Percentiles rank a stretch among this genome's conserved stretches.
These are phyloP conservation scores for Euphrasia arctica DNA, from an alignment of 305 asterid species.

Conservation along the genomic window DNA sequence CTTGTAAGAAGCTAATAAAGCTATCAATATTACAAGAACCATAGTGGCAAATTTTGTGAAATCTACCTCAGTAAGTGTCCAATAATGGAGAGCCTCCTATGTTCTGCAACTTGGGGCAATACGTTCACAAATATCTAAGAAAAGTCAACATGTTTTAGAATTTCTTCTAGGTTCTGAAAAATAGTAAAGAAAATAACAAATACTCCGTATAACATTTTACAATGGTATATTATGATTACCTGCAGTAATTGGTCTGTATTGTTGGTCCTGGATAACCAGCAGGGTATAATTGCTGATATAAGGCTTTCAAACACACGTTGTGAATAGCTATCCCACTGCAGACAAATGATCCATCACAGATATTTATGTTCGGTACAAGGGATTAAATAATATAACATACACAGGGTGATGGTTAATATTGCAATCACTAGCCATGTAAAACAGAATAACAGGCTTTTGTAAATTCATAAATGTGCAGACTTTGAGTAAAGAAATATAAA, in stretches of 20 bases:
- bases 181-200: slow-evolving; percentile 9
- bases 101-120: slow-evolving; percentile 72
- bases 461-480: neutral
- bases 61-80: slow-evolving; percentile 66
- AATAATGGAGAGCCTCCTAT: slow-evolving; percentile 61
- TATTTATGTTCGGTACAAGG: slow-evolving; percentile 4
- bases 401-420: neutral
- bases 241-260: slow-evolving; percentile 63
- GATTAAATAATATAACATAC: slow-evolving; percentile 6
- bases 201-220: neutral
- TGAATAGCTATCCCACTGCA: slow-evolving; percentile 88
- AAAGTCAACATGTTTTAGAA: slow-evolving; percentile 23
- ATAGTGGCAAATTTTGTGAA: slow-evolving; percentile 15
- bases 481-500: neutral
- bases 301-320: slow-evolving; percentile 80
- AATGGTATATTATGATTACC: slow-evolving; percentile 40
- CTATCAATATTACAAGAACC: slow-evolving; percentile 10
- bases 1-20: slow-evolving; percentile 29
- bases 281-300: slow-evolving; percentile 76
- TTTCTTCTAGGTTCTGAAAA: slow-evolving; percentile 6
- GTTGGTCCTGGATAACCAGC: slow-evolving; percentile 69
- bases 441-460: slow-evolving; percentile 4
- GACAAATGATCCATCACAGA: slow-evolving; percentile 1
- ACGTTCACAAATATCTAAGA: slow-evolving; percentile 73
- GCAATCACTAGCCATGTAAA: slow-evolving; percentile 20